These are phyloP conservation scores for Ustilago vetiveriae DNA, from an alignment of 1,284 basidiomycete genomes.

Conservation along the genomic window DNA sequence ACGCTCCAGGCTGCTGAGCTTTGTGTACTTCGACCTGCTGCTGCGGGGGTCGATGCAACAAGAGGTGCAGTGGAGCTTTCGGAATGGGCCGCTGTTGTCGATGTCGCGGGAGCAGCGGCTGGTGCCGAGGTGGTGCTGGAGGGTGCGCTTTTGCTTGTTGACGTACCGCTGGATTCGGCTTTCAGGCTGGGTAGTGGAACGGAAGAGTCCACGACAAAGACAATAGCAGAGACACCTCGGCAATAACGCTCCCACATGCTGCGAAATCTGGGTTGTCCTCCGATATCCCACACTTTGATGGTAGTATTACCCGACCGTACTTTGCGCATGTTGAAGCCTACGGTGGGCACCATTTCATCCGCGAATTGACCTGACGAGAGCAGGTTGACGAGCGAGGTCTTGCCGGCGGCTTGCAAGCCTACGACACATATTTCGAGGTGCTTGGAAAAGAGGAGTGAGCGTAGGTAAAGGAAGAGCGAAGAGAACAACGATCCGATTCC, in stretches of 20 bases:
- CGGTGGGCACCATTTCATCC: slow-evolving; percentile 91
- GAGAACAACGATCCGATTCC: slow-evolving; percentile 48
- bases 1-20: slow-evolving; percentile 68
- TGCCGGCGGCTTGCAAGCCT: slow-evolving; percentile 91
- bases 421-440: slow-evolving; percentile 91
- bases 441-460: slow-evolving; percentile 81
- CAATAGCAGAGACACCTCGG: slow-evolving; percentile 89
- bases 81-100: slow-evolving; percentile 8
- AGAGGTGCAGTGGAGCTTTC: too few relatives aligned
- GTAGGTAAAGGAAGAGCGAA: slow-evolving; percentile 64
- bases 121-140: slow-evolving; percentile 8
- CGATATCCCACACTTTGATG: slow-evolving; percentile 92
- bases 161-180: not conserved
- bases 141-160: not conserved
- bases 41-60: not conserved
- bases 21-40: slow-evolving; percentile 10
- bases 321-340: slow-evolving; percentile 83
- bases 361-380: slow-evolving; percentile 82
- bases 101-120: slow-evolving; percentile 2
- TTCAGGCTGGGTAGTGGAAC: slow-evolving; percentile 27
- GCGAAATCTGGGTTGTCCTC: slow-evolving; percentile 93
- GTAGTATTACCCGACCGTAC: slow-evolving; percentile 88
- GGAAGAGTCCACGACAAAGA: slow-evolving; percentile 73
- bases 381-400: slow-evolving; percentile 90
- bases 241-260: slow-evolving; percentile 91